Conservation (phyloP, 768 basidiomycete species). For the Pulveroboletus sp. region DNA sequence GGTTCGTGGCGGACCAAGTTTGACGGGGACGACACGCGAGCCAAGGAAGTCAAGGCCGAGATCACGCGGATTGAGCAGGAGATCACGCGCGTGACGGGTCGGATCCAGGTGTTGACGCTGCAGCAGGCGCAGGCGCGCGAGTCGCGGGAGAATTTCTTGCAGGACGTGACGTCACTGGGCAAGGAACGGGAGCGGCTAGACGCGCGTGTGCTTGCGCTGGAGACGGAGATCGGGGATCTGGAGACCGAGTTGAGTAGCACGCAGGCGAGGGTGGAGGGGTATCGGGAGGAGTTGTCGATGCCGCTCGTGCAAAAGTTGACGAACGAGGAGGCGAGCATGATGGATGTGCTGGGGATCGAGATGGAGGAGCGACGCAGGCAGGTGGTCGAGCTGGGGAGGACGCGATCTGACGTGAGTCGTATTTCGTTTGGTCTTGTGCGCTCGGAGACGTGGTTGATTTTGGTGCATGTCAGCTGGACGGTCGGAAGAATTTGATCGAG, state of each 20-base stretch:
- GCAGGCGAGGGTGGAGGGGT: constrained; percentile 58
- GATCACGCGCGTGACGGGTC: constrained; percentile 71
- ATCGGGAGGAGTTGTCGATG: constrained; percentile 63
- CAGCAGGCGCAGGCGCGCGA: constrained; percentile 70
- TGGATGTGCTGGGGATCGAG: constrained; percentile 68
- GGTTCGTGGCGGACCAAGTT: constrained; percentile 71
- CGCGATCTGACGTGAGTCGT: constrained; percentile 62
- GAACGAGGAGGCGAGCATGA: constrained; percentile 60
- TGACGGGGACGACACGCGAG: constrained; percentile 58
- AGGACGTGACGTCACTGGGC: constrained; percentile 54
- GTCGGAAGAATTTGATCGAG: constrained; percentile 75
- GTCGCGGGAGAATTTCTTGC: constrained; percentile 59
- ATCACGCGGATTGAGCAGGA: constrained; percentile 79
- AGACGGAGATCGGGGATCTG: constrained; percentile 65
- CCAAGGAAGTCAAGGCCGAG: constrained; percentile 69
- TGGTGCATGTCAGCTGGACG: constrained; percentile 42
- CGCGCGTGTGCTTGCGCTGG: constrained; percentile 57
- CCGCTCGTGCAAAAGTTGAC: constrained; percentile 75
- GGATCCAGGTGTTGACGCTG: constrained; percentile 63
- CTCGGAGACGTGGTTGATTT: neutral
- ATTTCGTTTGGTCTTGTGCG: neutral
- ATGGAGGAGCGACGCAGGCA: constrained; percentile 71
- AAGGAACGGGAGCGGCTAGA: constrained; percentile 69
- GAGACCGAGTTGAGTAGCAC: constrained; percentile 66
- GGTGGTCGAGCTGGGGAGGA: constrained; percentile 62